phyloP scores from a whole-genome alignment of 176 grass and related monocot genomes.

The Triticum turgidum region DNA sequence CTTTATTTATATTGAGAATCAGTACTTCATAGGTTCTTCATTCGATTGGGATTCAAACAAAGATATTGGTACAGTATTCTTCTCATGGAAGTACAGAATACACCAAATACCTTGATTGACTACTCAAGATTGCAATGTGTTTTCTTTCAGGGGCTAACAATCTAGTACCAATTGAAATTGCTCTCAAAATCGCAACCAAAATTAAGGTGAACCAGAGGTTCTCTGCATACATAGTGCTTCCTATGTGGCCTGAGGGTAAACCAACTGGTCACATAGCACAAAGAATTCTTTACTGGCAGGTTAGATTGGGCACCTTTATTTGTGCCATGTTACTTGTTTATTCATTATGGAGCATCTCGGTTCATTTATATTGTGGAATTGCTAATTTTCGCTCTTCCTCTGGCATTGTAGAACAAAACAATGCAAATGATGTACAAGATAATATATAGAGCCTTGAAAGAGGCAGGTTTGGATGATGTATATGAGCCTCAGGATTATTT shows the following conservation, averaged over 20 bases:
- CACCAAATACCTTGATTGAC: neutral
- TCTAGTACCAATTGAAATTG: constrained; percentile 84
- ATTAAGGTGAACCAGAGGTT: constrained; percentile 85
- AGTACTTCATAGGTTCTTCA: constrained; percentile 91
- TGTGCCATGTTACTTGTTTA: neutral
- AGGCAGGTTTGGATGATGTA: constrained; percentile 49
- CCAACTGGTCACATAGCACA: constrained; percentile 68
- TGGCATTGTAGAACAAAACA: constrained; percentile 54
- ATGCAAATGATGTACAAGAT: constrained; percentile 93
- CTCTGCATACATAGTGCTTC: constrained; percentile 80
- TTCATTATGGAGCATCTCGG: neutral
- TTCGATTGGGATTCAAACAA: constrained; percentile 91
- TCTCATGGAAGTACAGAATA: neutral
- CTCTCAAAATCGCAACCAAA: constrained; percentile 94
- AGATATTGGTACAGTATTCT: constrained; percentile 44
- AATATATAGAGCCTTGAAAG: constrained; percentile 70
- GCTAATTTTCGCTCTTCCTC: neutral
- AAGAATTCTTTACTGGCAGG: constrained; percentile 86
- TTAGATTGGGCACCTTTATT: constrained; percentile 30
- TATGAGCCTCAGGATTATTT: constrained; percentile 81
- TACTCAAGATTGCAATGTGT: neutral
- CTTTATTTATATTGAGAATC: constrained; percentile 97
- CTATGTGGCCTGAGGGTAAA: constrained; percentile 97
- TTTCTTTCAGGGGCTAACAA: constrained; percentile 72
- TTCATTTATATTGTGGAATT: neutral